These are phyloP conservation scores for Albugo candida DNA, from an alignment of 352 stramenopile species.

Conservation along the genomic window DNA sequence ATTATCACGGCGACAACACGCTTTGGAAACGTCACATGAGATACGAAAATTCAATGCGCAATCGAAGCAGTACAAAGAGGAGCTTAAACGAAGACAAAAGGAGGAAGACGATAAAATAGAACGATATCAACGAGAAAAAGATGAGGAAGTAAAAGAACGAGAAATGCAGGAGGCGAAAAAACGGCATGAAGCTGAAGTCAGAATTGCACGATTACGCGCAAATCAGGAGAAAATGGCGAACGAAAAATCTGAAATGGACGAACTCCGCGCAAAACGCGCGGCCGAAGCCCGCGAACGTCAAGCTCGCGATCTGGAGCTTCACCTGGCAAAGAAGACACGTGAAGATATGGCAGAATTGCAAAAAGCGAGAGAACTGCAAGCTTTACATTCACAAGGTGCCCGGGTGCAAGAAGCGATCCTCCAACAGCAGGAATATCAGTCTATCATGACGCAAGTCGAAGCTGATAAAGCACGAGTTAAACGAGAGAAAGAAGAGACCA, in stretches of 20 bases:
- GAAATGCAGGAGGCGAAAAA: constrained; percentile 50
- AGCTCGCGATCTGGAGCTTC: constrained; percentile 65
- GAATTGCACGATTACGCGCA: constrained; percentile 47
- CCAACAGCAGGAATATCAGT: constrained; percentile 80
- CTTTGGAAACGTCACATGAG: constrained; percentile 26
- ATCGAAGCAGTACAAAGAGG: constrained; percentile 18
- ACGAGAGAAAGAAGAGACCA: constrained; percentile 38
- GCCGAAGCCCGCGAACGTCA: constrained; percentile 77
- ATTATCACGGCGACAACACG: constrained; percentile 23
- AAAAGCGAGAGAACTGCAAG: constrained; percentile 35
- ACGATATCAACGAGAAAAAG: constrained; percentile 56
- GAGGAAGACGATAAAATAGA: constrained; percentile 49
- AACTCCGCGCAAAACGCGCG: constrained; percentile 79
- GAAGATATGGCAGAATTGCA: constrained; percentile 66
- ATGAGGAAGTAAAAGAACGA: constrained; percentile 28
- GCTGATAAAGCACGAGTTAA: constrained; percentile 30
- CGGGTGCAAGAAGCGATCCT: constrained; percentile 53
- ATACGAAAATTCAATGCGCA: constrained; percentile 55
- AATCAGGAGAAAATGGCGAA: constrained; percentile 80
- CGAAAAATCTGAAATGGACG: constrained; percentile 78
- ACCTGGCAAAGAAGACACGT: constrained; percentile 69
- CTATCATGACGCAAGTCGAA: constrained; percentile 70
- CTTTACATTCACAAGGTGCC: constrained; percentile 46
- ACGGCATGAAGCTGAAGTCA: constrained; percentile 49
- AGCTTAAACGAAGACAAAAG: constrained; percentile 62